A percentile compares a stretch with the other conserved stretches of the same genome.
Conservation (phyloP, 352 stramenopile genomes). For the Phytopythium sindhum region DNA sequence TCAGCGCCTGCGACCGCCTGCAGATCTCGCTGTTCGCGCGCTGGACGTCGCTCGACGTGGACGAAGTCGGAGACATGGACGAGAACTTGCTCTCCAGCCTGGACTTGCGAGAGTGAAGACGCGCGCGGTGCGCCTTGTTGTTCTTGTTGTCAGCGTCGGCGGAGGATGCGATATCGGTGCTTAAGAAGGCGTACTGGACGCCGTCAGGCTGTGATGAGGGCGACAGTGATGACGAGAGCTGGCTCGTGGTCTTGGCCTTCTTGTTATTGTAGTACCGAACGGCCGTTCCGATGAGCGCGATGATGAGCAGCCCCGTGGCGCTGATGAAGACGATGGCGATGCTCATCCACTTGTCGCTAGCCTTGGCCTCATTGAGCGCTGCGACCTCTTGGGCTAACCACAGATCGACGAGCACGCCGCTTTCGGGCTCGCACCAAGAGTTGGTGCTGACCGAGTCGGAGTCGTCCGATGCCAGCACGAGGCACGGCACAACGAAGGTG, state of each 20-base stretch:
- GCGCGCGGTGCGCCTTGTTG: too few species aligned
- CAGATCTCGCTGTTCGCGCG: conserved; percentile 3
- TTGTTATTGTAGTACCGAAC: not conserved
- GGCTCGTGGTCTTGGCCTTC: not conserved
- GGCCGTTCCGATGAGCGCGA: not conserved
- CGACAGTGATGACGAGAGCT: not conserved
- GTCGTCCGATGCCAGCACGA: not conserved
- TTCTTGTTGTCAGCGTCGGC: not conserved
- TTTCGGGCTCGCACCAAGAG: conserved; percentile 4
- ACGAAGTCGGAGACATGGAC: not conserved
- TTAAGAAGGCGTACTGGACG: not conserved
- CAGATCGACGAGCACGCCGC: conserved; percentile 9
- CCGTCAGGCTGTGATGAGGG: not conserved
- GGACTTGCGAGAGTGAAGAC: not conserved
- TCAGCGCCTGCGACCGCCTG: not conserved
- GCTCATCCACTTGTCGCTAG: not conserved
- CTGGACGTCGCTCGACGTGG: conserved; percentile 4
- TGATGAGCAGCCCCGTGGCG: not conserved
- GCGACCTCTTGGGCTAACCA: conserved; percentile 10
- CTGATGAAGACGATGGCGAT: conserved; percentile 8
- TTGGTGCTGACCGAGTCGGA: not conserved
- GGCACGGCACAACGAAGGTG: conserved; percentile 15
- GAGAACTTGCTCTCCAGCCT: not conserved
- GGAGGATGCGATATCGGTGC: not conserved
- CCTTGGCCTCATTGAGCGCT: not conserved